Conservation (phyloP, 768 basidiomycete genomes). For the Leccinum rimulosum region DNA sequence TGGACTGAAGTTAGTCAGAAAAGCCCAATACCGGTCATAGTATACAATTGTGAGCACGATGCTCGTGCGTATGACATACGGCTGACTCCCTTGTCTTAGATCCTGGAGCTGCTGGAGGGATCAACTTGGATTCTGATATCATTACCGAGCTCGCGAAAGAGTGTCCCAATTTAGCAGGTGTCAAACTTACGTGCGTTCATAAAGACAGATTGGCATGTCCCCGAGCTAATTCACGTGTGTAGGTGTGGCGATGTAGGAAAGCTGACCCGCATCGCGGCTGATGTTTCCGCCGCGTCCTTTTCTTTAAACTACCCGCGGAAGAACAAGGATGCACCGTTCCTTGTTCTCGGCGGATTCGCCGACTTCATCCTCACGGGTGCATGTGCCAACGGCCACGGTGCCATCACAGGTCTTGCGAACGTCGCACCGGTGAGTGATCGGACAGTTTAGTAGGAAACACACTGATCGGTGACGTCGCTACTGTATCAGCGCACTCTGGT, state of each 20-base stretch:
- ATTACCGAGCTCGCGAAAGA: constrained; percentile 76
- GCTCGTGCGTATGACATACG: background rate
- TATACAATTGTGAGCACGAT: constrained; percentile 73
- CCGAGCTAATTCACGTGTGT: constrained; percentile 12
- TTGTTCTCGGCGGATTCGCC: constrained; percentile 81
- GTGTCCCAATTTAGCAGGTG: constrained; percentile 76
- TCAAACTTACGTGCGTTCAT: constrained; percentile 79
- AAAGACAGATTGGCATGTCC: background rate
- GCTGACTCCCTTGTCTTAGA: constrained; percentile 40
- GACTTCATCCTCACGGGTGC: constrained; percentile 79
- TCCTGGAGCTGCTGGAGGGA: constrained; percentile 84
- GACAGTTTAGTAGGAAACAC: background rate
- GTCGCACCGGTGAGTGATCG: constrained; percentile 60
- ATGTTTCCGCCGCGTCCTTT: constrained; percentile 59
- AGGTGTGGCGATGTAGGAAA: constrained; percentile 93
- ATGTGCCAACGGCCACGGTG: constrained; percentile 77
- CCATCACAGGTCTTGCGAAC: constrained; percentile 88
- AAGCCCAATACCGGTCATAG: constrained; percentile 83
- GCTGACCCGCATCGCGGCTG: constrained; percentile 76
- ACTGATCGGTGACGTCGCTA: background rate
- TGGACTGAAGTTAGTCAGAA: constrained; percentile 74
- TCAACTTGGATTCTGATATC: constrained; percentile 88
- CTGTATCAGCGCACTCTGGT: constrained; percentile 50
- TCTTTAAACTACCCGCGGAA: constrained; percentile 61
- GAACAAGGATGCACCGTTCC: constrained; percentile 64